Evolutionary conservation across 805 yeast genomes (phyloP), one percentile per base, ranked within the genome.

Genomic region (Hanseniaspora pseudoguilliermondii): DNA sequence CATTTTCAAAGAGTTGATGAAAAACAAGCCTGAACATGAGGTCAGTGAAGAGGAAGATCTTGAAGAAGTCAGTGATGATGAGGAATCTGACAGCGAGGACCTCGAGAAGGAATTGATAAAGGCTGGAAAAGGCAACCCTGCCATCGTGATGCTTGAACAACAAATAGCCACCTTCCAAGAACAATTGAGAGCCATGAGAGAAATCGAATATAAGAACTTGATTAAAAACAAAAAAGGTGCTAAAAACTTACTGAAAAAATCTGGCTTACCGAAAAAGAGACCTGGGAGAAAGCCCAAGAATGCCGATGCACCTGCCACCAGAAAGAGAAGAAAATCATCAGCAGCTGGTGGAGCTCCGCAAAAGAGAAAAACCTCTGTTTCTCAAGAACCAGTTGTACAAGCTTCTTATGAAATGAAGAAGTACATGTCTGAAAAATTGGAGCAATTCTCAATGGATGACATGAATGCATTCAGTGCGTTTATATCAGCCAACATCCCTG

Each of bases 341-440:
- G 55, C 58, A 16, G 51, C 46, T 27, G 57, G 51, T 16, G 51
- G 57, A 34, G 11, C 27, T 42, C 49, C 41, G 55, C 54, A 55
- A 60, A 63, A 64, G 62, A 65, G 66, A 60, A 29, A 21, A n/a
- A 21, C 16, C 1, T 41, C 47, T 11, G 16, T 5, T 8, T 32
- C 23, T 61, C 57, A 70, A 59, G 61, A 29, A 46, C 35, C 63
- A 57, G 67, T 61, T 55, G 64, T 65, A n/a, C 69, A 68, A 15
- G 88, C 91, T 54, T 86, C 96, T 0, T 93, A 87, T 66, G 97
- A 90, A 65, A 91, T 91, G 97, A 93, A 93, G 77, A 86, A 87
- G 66, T 93, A 88, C 67, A 82, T 93, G 57, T 81, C 89, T 56
- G 97, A 89, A 65, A 82, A 82, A 61, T 90, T 93, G 66, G 82